Base-by-base conservation (phyloP, 2,329 filamentous ascomycete species). In the Penicillium sp. region DNA sequence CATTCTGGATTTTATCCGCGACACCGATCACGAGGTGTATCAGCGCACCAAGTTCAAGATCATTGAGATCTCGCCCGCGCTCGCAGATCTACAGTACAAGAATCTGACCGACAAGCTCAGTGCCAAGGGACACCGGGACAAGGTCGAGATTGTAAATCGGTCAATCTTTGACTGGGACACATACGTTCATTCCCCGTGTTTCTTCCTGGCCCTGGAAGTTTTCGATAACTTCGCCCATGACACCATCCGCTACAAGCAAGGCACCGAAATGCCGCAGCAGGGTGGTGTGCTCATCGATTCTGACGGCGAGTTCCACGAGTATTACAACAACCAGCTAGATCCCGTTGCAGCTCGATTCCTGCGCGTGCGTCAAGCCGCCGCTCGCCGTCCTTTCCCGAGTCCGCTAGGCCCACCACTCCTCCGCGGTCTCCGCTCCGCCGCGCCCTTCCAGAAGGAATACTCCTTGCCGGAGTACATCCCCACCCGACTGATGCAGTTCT, bases 221-320 rank as follows among this genome's bases (percentile, higher is more conserved):
- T 96, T 97, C 70, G 94, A 99, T 80, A 99, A 99, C 78, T 97
- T 99, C 73, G 88, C 91, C 36, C 96, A 99, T 79, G 94, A 99
- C 78, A 85, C 88, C 58, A 86, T 99, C 61, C 93, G 96, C 62
- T 99, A 97, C 78, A 89, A 97, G 76, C 82, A 89, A 12, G 77
- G 82, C 59, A 96, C 92, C 12, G 90, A 91, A 72, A 81, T 89
- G 64, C 90, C 93, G 0, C 83, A 96, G 54, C 96, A 99, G 78
- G 92, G 91, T 49, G 88, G 88, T 61, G 93, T 97, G 15, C 82
- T 99, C 39, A 88, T 99, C 70, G 91, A 96, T 72, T 82, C 80
- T 9, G 81, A 87, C 42, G 93, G 93, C 69, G 93, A 97, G 70
- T 94, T 99, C 70, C 93, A 90, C 79, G 94, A 97, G 76, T 97